phyloP scores from a whole-genome alignment of 352 stramenopile species.

The Phytopythium chamaehyphon region DNA sequence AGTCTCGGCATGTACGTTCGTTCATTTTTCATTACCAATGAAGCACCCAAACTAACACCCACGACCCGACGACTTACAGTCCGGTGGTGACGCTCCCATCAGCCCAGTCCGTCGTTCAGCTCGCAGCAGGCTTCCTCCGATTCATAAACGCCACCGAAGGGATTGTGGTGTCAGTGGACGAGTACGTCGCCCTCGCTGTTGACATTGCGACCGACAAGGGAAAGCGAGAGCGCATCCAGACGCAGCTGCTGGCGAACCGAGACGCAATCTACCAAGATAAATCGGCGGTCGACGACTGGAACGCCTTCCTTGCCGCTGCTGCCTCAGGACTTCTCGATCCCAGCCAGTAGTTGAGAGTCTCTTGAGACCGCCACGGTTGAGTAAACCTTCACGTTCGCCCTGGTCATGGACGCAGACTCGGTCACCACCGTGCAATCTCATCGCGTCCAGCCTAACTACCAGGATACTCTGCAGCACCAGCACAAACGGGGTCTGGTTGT shows the following conservation, averaged over 20 bases:
- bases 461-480: too few relatives aligned
- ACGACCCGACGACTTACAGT: too few relatives aligned
- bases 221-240: conserved; percentile 12
- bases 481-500: too few relatives aligned
- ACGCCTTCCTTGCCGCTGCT: conserved; percentile 19
- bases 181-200: conserved; percentile 35
- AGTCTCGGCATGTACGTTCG: conserved; percentile 57
- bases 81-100: conserved; percentile 54
- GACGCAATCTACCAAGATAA: conserved; percentile 22
- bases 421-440: too few relatives aligned
- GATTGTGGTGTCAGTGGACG: conserved; percentile 31
- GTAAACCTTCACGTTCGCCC: too few relatives aligned
- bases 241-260: conserved; percentile 13
- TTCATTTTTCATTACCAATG: neutral
- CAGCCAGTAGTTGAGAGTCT: too few relatives aligned
- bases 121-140: conserved; percentile 56
- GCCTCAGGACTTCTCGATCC: neutral
- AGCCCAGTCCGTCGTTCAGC: conserved; percentile 46
- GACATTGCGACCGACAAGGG: conserved; percentile 22
- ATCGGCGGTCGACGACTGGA: conserved; percentile 32
- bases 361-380: too few relatives aligned
- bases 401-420: too few relatives aligned
- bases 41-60: too few relatives aligned
- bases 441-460: too few relatives aligned
- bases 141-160: conserved; percentile 45